These are phyloP conservation scores for Silene noctiflora DNA, from an alignment of 179 eudicot species.

Conservation along the genomic window DNA sequence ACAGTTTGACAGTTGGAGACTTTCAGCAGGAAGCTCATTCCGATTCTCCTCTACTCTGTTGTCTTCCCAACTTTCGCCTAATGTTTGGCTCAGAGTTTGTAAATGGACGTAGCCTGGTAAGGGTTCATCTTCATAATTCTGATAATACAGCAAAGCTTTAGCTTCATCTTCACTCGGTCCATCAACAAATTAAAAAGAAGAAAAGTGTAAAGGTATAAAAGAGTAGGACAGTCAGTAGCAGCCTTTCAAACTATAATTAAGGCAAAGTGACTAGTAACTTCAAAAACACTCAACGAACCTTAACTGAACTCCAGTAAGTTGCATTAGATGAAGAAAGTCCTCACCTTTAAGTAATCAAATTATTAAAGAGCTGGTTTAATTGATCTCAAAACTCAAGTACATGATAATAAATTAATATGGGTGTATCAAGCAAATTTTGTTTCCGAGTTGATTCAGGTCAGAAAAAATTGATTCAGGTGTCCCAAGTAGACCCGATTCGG, in stretches of 20 bases:
- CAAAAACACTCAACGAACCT: conserved; percentile 17
- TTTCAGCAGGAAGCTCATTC: conserved; percentile 16
- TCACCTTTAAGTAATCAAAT: background rate
- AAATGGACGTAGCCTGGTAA: conserved; percentile 56
- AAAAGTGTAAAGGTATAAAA: background rate
- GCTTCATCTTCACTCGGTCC: background rate
- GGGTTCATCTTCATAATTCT: conserved; percentile 88
- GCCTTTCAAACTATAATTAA: background rate
- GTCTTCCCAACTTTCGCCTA: conserved; percentile 62
- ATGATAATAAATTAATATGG: background rate
- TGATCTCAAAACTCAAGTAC: background rate
- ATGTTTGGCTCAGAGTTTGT: conserved; percentile 40
- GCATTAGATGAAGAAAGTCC: background rate
- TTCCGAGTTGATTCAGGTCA: background rate
- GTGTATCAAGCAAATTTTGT: background rate
- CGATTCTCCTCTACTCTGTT: conserved; percentile 23
- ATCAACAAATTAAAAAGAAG: background rate
- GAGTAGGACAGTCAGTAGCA: background rate
- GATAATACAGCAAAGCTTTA: conserved; percentile 17
- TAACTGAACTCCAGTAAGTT: background rate
- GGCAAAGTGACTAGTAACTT: conserved; percentile 1
- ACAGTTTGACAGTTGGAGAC: conserved; percentile 26
- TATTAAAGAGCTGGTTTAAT: background rate
- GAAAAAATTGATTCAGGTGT: background rate
- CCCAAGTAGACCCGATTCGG: background rate